Percentiles rank a stretch among this genome's conserved stretches.
These are phyloP conservation scores for Candida manassasensis DNA, from an alignment of 805 yeast genomes.

Conservation along the genomic window DNA sequence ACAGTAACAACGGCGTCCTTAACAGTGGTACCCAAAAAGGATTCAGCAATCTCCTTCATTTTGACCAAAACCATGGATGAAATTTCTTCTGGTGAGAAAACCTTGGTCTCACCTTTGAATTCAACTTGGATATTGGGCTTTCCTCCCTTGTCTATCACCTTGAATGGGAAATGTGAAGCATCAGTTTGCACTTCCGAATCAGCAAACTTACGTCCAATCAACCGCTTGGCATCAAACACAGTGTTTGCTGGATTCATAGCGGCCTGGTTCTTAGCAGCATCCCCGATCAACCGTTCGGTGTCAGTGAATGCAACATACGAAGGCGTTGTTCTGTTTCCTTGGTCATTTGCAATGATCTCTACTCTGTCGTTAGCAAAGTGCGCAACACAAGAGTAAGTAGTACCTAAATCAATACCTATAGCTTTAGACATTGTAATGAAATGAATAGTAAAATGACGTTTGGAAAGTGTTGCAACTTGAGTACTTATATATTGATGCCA, in stretches of 20 bases:
- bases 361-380: constrained; percentile 66
- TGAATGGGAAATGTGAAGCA: constrained; percentile 86
- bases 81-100: constrained; percentile 90
- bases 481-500: constrained; percentile 1
- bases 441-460: too few relatives aligned
- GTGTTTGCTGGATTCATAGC: constrained; percentile 95
- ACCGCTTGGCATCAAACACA: constrained; percentile 92
- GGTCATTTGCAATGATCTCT: constrained; percentile 94
- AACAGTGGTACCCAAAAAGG: constrained; percentile 77
- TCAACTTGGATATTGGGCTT: constrained; percentile 88
- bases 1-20: constrained; percentile 46
- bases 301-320: constrained; percentile 96
- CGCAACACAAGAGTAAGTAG: constrained; percentile 97
- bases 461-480: too few relatives aligned
- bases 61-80: constrained; percentile 88
- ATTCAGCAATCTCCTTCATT: constrained; percentile 94
- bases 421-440: constrained; percentile 27
- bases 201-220: constrained; percentile 75
- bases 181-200: constrained; percentile 79
- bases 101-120: constrained; percentile 81
- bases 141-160: constrained; percentile 68
- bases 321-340: constrained; percentile 98
- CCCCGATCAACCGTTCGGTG: constrained; percentile 92
- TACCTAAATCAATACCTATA: constrained; percentile 93
- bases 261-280: constrained; percentile 98